Evolutionary conservation across 495 filamentous ascomycete species (phyloP).

Genomic region (Talaromyces ruber): DNA sequence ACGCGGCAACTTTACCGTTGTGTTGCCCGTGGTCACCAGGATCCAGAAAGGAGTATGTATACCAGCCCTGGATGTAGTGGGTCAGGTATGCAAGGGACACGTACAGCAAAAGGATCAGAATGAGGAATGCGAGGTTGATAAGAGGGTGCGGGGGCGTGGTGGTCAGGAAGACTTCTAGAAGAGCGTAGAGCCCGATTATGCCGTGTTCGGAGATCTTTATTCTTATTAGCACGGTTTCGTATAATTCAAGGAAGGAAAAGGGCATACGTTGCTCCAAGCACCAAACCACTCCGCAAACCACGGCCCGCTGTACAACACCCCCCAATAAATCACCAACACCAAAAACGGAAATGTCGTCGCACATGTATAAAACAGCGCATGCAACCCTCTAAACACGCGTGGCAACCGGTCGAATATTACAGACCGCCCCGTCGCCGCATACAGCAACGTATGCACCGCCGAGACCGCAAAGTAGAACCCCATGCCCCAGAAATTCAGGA

Average conservation of each 20-base stretch:
- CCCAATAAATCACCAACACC: slow-evolving; percentile 51
- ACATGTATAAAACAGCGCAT: slow-evolving; percentile 57
- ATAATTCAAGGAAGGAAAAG: neutral
- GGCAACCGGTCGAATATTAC: slow-evolving; percentile 56
- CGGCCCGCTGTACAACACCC: slow-evolving; percentile 30
- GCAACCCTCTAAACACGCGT: slow-evolving; percentile 51
- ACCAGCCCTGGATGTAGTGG: slow-evolving; percentile 57
- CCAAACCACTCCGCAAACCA: slow-evolving; percentile 44
- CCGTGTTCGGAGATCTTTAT: slow-evolving; percentile 64
- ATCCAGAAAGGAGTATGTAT: slow-evolving; percentile 68
- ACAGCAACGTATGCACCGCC: slow-evolving; percentile 56
- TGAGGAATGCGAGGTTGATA: slow-evolving; percentile 25
- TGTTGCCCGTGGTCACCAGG: slow-evolving; percentile 35
- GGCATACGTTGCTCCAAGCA: slow-evolving; percentile 58
- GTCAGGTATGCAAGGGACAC: slow-evolving; percentile 69
- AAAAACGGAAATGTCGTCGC: slow-evolving; percentile 61
- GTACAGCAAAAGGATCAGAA: slow-evolving; percentile 56
- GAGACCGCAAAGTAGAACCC: slow-evolving; percentile 66
- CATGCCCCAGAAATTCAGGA: slow-evolving; percentile 69
- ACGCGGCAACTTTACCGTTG: slow-evolving; percentile 31
- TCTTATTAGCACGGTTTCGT: neutral
- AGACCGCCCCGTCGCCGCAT: slow-evolving; percentile 45
- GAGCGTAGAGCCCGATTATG: slow-evolving; percentile 61
- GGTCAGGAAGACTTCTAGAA: slow-evolving; percentile 63
- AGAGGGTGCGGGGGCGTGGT: slow-evolving; percentile 45